Base-by-base conservation (phyloP, 768 basidiomycete genomes). In the Piloderma croceum region DNA sequence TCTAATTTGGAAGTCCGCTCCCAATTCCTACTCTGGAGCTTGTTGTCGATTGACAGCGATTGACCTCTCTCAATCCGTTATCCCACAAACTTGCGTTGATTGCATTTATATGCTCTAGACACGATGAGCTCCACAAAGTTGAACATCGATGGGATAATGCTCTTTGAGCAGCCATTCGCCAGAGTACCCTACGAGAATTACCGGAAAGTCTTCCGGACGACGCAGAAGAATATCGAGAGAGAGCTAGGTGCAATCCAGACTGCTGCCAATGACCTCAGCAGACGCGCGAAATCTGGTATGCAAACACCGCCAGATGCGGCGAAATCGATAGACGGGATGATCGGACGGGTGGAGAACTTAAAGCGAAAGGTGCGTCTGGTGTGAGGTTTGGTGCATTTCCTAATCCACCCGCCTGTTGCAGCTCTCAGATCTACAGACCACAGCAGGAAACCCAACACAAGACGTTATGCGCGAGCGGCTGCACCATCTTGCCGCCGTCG, bases 101-200 rank as follows among this genome's bases (percentile, higher is more conserved):
- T n/a, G n/a, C n/a, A n/a, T n/a, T n/a, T n/a, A n/a, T n/a, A n/a
- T n/a, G n/a, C n/a, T n/a, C n/a, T n/a, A n/a, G n/a, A n/a, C n/a
- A 29, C 27, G 15, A 62, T 62, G 60, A 66, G 58, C 58, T n/a
- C n/a, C n/a, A n/a, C n/a, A n/a, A 88, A 81, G 53, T 58, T 85
- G 38, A 83, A 81, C 50, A 53, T 75, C 4, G 89, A 91, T 35
- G 86, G 85, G 0, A 65, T 81, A 10, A 67, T 90, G 56, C 73
- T 90, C 43, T 86, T 91, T 46, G 89, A 91, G 59, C 87, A 91
- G 51, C 87, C 87, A 0, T 88, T 90, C 60, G 76, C 74, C 12
- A 69, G 81, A 51, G 88, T 89, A 53, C 90, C 90, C 9, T 88
- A 83, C 61, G 90, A 93, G 66, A 85, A 85, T 50, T 87, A 90